Percentiles rank a stretch among this genome's conserved stretches.
Evolutionary conservation across 2,329 filamentous ascomycete species (phyloP).

Genomic region (Botrytis squamosa): DNA sequence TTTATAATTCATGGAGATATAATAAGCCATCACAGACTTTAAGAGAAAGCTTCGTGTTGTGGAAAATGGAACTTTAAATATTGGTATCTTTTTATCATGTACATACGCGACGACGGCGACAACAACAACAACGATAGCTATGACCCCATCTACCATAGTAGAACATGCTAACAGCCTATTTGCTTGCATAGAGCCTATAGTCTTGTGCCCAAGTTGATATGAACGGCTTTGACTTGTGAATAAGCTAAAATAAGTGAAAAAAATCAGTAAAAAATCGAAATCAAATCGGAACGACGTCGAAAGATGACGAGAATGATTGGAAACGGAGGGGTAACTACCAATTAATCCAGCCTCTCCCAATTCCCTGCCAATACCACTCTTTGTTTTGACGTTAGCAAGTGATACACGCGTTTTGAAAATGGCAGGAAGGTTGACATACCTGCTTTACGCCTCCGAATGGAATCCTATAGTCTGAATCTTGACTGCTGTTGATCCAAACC

Average conservation of each 20-base stretch:
- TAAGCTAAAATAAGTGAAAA: conserved; percentile 32
- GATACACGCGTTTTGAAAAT: neutral
- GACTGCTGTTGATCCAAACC: conserved; percentile 46
- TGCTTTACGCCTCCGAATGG: conserved; percentile 61
- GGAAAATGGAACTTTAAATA: neutral
- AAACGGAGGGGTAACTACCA: conserved; percentile 9
- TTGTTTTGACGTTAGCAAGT: neutral
- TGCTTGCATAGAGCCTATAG: conserved; percentile 24
- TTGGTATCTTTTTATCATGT: neutral
- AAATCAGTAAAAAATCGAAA: neutral
- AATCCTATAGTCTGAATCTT: conserved; percentile 45
- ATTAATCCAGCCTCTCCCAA: conserved; percentile 46
- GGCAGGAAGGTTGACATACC: neutral
- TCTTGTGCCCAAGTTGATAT: conserved; percentile 40
- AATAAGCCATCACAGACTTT: too few relatives aligned
- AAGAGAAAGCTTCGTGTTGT: neutral
- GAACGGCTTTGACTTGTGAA: conserved; percentile 42
- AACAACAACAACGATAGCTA: neutral
- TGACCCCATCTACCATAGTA: neutral
- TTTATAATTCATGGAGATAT: neutral
- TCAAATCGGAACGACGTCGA: neutral
- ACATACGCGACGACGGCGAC: neutral
- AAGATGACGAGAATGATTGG: neutral
- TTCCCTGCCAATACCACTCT: conserved; percentile 54
- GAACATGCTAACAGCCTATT: rapidly evolving